Evolutionary conservation across 2,329 filamentous ascomycete genomes (phyloP), one percentile per base, ranked within the genome.

Genomic region (Periconia digitata): DNA sequence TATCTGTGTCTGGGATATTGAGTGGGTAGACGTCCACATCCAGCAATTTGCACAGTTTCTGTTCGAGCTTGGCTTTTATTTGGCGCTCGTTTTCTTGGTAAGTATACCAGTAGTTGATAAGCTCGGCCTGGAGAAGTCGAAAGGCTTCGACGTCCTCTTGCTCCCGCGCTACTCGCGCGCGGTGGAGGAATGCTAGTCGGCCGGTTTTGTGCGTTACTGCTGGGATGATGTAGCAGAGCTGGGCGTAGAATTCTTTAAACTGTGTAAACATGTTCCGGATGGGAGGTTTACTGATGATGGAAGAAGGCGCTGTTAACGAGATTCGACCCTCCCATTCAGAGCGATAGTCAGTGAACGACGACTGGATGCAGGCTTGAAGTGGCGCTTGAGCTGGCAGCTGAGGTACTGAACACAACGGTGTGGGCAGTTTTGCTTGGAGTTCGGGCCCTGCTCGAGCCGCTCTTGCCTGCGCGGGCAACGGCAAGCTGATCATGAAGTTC

Each of bases 81-180:
- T 22, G 43, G 29, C 64, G 58, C 40, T 65, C 57, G n/a, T 51
- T 23, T 7, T 64, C 60, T 1, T 67, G 40, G 44, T 69, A 64
- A 1, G 44, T 21, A 21, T 60, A 49, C 67, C 67, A 71, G 46
- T 59, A 57, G 20, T 54, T 40, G 7, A 70, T 59, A 6, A 69
- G 54, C 21, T 69, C 65, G 10, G 63, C 59, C 7, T 58, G 51
- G 1, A 69, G 47, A 1, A 47, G 35, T 12, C 63, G 55, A 38
- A 71, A 69, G 1, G 48, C 51, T 21, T 58, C 58, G 7, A 69
- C 53, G 38, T 71, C 56, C 47, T 66, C 62, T 12, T 63, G 54
- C 42, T 71, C 68, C 15, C 67, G 58, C 3, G 68, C 68, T 0
- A 71, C 66, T 15, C 68, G 56, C 3, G 68, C 68, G 6, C 59